phyloP scores from a whole-genome alignment of 805 yeast species.

The Nakazawaea ambrosiae region DNA sequence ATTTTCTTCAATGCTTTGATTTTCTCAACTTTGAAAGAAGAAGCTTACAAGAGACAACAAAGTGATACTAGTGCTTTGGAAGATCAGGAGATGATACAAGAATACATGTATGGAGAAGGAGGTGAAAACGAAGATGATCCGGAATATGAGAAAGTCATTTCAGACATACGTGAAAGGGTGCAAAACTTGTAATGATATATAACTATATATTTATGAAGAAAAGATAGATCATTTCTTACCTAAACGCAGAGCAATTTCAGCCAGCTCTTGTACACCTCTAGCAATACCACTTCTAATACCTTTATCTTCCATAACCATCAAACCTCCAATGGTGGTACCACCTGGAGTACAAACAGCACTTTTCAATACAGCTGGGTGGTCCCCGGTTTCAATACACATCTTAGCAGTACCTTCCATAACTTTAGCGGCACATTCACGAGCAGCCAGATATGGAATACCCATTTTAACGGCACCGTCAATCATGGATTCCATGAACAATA shows the following conservation, averaged over 20 bases:
- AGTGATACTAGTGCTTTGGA: slow-evolving; percentile 15
- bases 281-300: slow-evolving; percentile 85
- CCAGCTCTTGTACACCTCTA: slow-evolving; percentile 86
- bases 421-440: slow-evolving; percentile 83
- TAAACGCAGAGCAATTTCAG: slow-evolving; percentile 61
- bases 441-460: slow-evolving; percentile 86
- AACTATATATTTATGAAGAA: too few relatives aligned
- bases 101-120: slow-evolving; percentile 4
- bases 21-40: slow-evolving; percentile 58
- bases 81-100: not conserved
- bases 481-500: slow-evolving; percentile 83
- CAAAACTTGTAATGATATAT: slow-evolving; percentile 1
- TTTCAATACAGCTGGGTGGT: slow-evolving; percentile 84
- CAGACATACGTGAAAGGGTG: slow-evolving; percentile 15
- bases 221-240: slow-evolving; percentile 48
- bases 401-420: slow-evolving; percentile 91
- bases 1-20: slow-evolving; percentile 64
- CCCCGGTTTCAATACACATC: slow-evolving; percentile 77
- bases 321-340: slow-evolving; percentile 95
- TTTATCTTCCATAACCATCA: slow-evolving; percentile 84
- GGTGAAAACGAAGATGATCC: slow-evolving; percentile 17
- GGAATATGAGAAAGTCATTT: slow-evolving; percentile 25
- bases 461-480: slow-evolving; percentile 91
- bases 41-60: slow-evolving; percentile 38
- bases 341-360: slow-evolving; percentile 94